These are phyloP conservation scores for Pueraria montana DNA, from an alignment of 306 rosid species.

Conservation along the genomic window DNA sequence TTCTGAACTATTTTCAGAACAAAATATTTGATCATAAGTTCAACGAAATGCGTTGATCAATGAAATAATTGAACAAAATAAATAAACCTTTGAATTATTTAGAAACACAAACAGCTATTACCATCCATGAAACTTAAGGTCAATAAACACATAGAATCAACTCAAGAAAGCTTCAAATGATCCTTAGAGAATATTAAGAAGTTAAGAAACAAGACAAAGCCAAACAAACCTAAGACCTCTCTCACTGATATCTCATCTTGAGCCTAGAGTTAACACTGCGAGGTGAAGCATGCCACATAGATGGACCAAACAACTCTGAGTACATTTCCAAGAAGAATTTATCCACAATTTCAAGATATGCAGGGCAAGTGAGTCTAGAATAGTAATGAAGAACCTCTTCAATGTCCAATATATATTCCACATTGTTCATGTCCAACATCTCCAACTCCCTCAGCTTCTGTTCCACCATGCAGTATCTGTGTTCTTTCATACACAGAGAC, in stretches of 20 bases:
- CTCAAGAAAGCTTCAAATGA: slow-evolving; percentile 40
- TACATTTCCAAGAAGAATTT: slow-evolving; percentile 80
- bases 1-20: neutral
- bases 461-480: slow-evolving; percentile 56
- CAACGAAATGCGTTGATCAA: slow-evolving; percentile 21
- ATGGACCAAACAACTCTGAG: slow-evolving; percentile 63
- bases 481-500: slow-evolving; percentile 32
- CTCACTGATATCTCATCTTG: slow-evolving; percentile 47
- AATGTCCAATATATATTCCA: slow-evolving; percentile 82
- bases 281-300: slow-evolving; percentile 52
- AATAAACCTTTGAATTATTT: slow-evolving; percentile 39
- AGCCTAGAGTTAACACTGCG: slow-evolving; percentile 52
- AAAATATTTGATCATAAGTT: neutral
- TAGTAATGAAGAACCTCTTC: slow-evolving; percentile 93
- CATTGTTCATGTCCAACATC: slow-evolving; percentile 75
- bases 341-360: slow-evolving; percentile 86
- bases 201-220: slow-evolving; percentile 35
- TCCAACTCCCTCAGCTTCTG: slow-evolving; percentile 83
- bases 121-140: slow-evolving; percentile 49
- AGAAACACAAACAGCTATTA: slow-evolving; percentile 42
- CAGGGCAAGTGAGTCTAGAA: slow-evolving; percentile 83
- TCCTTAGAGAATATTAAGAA: slow-evolving; percentile 23
- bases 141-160: slow-evolving; percentile 42
- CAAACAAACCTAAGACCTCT: slow-evolving; percentile 24
- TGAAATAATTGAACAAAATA: slow-evolving; percentile 39